These are phyloP conservation scores for Serendipita sp. DNA, from an alignment of 768 basidiomycete species.

Conservation along the genomic window DNA sequence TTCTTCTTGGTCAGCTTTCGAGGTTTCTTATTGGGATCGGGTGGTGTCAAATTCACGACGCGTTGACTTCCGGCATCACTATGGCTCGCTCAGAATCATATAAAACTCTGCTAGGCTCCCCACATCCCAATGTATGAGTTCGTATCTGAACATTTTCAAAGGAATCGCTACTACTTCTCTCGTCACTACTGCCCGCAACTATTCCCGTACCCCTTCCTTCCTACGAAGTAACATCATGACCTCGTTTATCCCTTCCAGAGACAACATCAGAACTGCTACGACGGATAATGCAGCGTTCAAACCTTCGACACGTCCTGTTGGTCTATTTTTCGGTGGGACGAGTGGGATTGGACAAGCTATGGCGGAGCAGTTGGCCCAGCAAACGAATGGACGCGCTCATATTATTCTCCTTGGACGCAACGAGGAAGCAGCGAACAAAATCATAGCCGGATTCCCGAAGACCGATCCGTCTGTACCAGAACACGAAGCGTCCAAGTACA, in stretches of 20 bases:
- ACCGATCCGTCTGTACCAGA: slow-evolving; percentile 10
- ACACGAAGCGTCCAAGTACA: slow-evolving; percentile 17
- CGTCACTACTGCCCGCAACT: not conserved
- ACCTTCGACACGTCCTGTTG: slow-evolving; percentile 17
- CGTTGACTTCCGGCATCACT: too few relatives aligned
- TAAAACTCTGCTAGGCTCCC: too few relatives aligned
- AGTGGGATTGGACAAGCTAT: slow-evolving; percentile 28
- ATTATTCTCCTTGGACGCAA: slow-evolving; percentile 14
- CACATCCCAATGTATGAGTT: not conserved
- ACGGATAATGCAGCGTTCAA: slow-evolving; percentile 18
- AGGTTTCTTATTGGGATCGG: too few relatives aligned
- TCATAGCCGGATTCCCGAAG: slow-evolving; percentile 11
- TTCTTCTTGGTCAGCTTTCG: too few relatives aligned
- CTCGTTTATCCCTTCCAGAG: slow-evolving; percentile 14
- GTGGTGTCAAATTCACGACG: too few relatives aligned
- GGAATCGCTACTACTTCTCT: not conserved
- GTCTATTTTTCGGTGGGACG: slow-evolving; percentile 23
- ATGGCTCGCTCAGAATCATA: too few relatives aligned
- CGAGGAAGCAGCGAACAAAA: slow-evolving; percentile 9
- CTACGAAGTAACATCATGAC: not conserved
- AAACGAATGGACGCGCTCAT: slow-evolving; percentile 12
- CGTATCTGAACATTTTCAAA: not conserved
- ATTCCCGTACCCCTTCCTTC: not conserved
- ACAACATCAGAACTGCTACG: slow-evolving; percentile 19
- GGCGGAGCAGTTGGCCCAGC: slow-evolving; percentile 7